phyloP scores from a whole-genome alignment of 208 protist genomes.

The Leishmania lainsoni region DNA sequence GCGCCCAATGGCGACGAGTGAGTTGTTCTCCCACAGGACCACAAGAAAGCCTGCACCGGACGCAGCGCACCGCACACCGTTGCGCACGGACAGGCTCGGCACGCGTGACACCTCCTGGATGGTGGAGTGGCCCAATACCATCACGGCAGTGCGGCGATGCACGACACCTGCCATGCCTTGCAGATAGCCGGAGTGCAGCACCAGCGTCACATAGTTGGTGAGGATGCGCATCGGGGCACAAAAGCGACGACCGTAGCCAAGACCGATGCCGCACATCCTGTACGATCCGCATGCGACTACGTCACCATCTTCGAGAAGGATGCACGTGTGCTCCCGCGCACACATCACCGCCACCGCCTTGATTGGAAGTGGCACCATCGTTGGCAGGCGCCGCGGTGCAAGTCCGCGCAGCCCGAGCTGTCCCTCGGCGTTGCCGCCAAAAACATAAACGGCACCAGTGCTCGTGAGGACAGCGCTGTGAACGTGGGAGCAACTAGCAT shows the following conservation, averaged over 20 bases:
- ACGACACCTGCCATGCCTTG: conserved; percentile 49
- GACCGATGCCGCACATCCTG: conserved; percentile 44
- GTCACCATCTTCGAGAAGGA: conserved; percentile 75
- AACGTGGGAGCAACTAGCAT: conserved; percentile 59
- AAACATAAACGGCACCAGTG: conserved; percentile 67
- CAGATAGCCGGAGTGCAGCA: conserved; percentile 37
- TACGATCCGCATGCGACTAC: conserved; percentile 67
- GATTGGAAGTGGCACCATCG: conserved; percentile 40
- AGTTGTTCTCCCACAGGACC: conserved; percentile 49
- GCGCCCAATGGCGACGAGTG: conserved; percentile 49
- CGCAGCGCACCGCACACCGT: conserved; percentile 43
- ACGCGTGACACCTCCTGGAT: conserved; percentile 44
- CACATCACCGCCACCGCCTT: conserved; percentile 62
- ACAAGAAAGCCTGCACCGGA: conserved; percentile 62
- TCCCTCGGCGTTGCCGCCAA: conserved; percentile 62
- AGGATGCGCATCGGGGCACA: conserved; percentile 46
- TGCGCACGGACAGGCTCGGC: conserved; percentile 37
- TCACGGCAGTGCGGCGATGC: conserved; percentile 42
- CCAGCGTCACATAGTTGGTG: conserved; percentile 59
- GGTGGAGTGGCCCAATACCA: conserved; percentile 36
- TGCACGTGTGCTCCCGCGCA: conserved; percentile 58
- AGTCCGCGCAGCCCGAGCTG: conserved; percentile 60
- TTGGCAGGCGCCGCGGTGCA: conserved; percentile 30
- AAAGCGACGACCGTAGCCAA: conserved; percentile 44
- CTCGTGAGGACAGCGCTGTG: conserved; percentile 69